Conservation (phyloP, 2,329 filamentous ascomycete species). For the Sporothrix inflata region DNA sequence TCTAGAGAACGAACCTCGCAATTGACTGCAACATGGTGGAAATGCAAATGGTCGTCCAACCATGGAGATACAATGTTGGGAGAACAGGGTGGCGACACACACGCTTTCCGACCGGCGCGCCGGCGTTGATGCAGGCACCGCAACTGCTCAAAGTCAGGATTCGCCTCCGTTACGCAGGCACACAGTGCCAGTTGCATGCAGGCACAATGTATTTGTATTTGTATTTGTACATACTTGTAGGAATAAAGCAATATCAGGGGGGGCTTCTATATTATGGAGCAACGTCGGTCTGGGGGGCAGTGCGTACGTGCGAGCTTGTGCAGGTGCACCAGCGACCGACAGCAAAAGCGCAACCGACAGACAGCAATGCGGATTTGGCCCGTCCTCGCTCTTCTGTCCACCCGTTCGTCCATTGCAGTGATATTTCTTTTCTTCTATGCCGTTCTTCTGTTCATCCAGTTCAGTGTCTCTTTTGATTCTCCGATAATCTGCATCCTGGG, state of each 20-base stretch:
- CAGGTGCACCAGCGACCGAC: not conserved
- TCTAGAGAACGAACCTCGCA: too few relatives aligned
- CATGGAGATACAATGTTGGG: not conserved
- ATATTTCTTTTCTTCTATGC: not conserved
- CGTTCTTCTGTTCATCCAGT: not conserved
- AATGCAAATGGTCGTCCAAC: not conserved
- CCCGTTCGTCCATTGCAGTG: not conserved
- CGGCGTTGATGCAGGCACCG: constrained; percentile 4
- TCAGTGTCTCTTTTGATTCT: constrained; percentile 5
- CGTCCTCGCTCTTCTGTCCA: not conserved
- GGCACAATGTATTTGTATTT: too few relatives aligned
- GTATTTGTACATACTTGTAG: too few relatives aligned
- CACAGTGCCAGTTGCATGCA: not conserved
- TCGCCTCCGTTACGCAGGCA: not conserved
- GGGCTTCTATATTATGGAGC: not conserved
- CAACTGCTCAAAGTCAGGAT: not conserved
- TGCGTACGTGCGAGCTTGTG: not conserved
- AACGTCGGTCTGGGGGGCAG: not conserved
- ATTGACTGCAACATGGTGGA: too few relatives aligned
- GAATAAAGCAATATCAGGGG: constrained; percentile 3
- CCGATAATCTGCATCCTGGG: not conserved
- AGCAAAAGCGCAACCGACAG: not conserved
- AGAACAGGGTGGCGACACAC: not conserved
- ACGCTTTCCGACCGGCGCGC: not conserved
- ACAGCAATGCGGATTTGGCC: too few relatives aligned